These are phyloP conservation scores for Zopfia rhizophila DNA, from an alignment of 2,329 filamentous ascomycete genomes.

Conservation along the genomic window DNA sequence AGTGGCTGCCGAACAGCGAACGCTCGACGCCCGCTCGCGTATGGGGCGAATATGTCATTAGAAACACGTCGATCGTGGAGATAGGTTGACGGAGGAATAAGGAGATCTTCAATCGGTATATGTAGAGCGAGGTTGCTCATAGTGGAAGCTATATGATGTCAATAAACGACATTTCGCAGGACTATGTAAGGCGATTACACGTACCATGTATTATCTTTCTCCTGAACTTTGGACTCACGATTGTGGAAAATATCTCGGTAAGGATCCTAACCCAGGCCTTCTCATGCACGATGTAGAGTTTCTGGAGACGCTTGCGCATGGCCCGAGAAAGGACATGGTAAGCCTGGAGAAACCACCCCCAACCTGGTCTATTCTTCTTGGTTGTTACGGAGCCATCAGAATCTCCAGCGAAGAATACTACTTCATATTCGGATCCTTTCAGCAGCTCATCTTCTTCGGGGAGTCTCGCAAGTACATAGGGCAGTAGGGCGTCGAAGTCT, in stretches of 20 bases:
- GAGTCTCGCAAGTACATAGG: slow-evolving; percentile 65
- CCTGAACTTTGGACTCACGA: slow-evolving; percentile 67
- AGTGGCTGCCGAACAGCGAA: slow-evolving; percentile 61
- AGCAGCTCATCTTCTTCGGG: slow-evolving; percentile 66
- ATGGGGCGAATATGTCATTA: slow-evolving; percentile 59
- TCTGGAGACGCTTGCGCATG: slow-evolving; percentile 65
- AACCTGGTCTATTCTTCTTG: slow-evolving; percentile 62
- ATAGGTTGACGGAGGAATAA: slow-evolving; percentile 65
- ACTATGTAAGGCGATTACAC: slow-evolving; percentile 16
- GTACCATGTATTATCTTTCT: slow-evolving; percentile 66
- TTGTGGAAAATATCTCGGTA: slow-evolving; percentile 66
- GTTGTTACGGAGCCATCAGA: slow-evolving; percentile 56
- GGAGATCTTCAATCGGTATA: slow-evolving; percentile 62
- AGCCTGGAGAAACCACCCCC: slow-evolving; percentile 67
- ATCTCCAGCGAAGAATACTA: slow-evolving; percentile 68
- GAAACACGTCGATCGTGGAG: slow-evolving; percentile 63
- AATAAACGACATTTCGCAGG: slow-evolving; percentile 14
- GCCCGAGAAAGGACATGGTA: slow-evolving; percentile 66
- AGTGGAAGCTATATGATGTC: slow-evolving; percentile 55
- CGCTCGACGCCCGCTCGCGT: slow-evolving; percentile 57
- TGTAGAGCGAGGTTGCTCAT: slow-evolving; percentile 61
- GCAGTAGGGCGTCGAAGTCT: slow-evolving; percentile 65
- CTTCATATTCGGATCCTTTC: slow-evolving; percentile 64
- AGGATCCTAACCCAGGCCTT: slow-evolving; percentile 66
- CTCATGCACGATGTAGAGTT: slow-evolving; percentile 68